phyloP scores from a whole-genome alignment of 306 rosid species.

The Acacia melanoxylon region DNA sequence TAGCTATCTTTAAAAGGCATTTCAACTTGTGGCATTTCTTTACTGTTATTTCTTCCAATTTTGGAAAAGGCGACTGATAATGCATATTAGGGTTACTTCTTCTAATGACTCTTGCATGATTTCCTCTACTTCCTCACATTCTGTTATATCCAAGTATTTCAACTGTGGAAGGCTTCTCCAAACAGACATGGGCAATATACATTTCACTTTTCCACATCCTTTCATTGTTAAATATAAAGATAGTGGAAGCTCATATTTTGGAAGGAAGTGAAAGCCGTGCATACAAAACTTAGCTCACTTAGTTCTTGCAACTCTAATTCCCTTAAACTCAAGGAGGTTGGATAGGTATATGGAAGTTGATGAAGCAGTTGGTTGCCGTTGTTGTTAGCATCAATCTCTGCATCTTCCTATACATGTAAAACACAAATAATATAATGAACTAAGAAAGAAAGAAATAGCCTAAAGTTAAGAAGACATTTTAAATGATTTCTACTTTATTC shows the following conservation, averaged over 20 bases:
- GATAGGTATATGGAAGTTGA: not conserved
- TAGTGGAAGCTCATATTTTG: not conserved
- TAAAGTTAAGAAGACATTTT: not conserved
- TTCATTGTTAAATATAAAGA: not conserved
- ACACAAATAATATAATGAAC: not conserved
- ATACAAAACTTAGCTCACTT: not conserved
- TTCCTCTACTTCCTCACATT: slow-evolving; percentile 4
- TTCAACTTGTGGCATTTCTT: not conserved
- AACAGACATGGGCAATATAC: not conserved
- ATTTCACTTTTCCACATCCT: not conserved
- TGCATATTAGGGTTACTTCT: too few species aligned
- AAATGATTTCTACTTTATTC: too few species aligned
- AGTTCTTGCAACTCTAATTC: not conserved
- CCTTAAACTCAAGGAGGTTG: rapidly evolving
- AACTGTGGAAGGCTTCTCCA: not conserved
- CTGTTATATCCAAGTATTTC: rapidly evolving
- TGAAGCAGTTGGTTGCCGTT: not conserved
- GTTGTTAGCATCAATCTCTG: not conserved
- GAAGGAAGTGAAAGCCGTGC: not conserved
- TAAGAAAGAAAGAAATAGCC: not conserved
- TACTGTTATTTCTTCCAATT: rapidly evolving
- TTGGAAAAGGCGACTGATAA: not conserved
- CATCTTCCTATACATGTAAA: not conserved
- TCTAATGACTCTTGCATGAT: not conserved
- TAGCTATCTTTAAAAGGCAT: not conserved